phyloP scores from a whole-genome alignment of 768 basidiomycete genomes.

The Rhodosporidiobolus sp. region DNA sequence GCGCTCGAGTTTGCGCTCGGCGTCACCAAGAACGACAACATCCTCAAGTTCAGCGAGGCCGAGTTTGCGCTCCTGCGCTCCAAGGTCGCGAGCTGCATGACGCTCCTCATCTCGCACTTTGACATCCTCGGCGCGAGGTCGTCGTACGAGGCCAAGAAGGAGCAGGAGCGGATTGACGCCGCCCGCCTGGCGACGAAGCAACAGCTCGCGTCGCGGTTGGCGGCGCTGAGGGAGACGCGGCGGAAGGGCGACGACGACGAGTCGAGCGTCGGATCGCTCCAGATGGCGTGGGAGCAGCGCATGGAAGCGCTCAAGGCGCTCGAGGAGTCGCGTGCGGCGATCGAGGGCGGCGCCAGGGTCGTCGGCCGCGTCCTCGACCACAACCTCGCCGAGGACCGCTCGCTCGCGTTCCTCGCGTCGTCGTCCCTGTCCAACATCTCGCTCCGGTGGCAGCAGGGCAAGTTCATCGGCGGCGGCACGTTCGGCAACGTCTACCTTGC shows the following conservation, averaged over 20 bases:
- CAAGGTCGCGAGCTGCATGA: conserved; percentile 94
- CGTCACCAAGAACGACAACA: conserved; percentile 81
- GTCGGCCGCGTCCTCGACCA: conserved; percentile 91
- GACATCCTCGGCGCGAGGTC: conserved; percentile 95
- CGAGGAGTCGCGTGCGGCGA: conserved; percentile 62
- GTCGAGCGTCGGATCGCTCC: conserved; percentile 25
- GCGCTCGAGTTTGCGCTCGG: conserved; percentile 88
- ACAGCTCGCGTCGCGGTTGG: conserved; percentile 38
- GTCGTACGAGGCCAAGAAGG: conserved; percentile 77
- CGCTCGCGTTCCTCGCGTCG: conserved; percentile 87
- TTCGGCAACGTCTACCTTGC: conserved; percentile 99
- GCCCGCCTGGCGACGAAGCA: conserved; percentile 42
- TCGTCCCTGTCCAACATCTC: conserved; percentile 86
- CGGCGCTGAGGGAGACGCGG: conserved; percentile 21
- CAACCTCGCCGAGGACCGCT: conserved; percentile 87
- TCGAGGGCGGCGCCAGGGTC: conserved; percentile 67
- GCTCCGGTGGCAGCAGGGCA: conserved; percentile 95
- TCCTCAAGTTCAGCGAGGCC: conserved; percentile 77
- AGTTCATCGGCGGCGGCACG: conserved; percentile 96
- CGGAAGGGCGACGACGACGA: conserved; percentile 24
- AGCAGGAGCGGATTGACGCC: conserved; percentile 79
- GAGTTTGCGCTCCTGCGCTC: conserved; percentile 87
- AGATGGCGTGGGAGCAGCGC: conserved; percentile 51
- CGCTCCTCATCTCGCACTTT: conserved; percentile 92
- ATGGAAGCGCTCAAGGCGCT: conserved; percentile 61